These are phyloP conservation scores for Picochlorum sp. DNA, from an alignment of 139 green algal genomes.

Conservation along the genomic window DNA sequence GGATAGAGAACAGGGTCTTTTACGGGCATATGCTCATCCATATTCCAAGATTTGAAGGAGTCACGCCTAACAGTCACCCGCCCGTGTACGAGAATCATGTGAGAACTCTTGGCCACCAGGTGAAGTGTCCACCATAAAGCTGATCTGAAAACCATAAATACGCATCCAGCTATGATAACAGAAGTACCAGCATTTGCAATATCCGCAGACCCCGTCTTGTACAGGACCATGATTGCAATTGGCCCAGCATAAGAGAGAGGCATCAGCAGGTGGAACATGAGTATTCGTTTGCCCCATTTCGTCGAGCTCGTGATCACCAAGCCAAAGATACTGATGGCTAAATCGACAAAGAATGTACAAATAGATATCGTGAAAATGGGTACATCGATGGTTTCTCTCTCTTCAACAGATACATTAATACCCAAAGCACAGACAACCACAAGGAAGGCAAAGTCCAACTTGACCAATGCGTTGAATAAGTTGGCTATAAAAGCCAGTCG, in stretches of 20 bases:
- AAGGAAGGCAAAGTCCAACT: slow-evolving; percentile 11
- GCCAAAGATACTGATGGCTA: slow-evolving; percentile 2
- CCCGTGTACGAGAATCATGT: background rate
- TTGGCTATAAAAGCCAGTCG: background rate
- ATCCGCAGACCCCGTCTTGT: background rate
- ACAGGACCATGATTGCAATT: slow-evolving; percentile 13
- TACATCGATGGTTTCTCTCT: slow-evolving; percentile 1
- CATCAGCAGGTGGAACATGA: background rate
- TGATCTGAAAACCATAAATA: slow-evolving; percentile 8
- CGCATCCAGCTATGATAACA: slow-evolving; percentile 4
- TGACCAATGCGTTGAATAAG: slow-evolving; percentile 6
- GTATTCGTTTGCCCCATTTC: background rate
- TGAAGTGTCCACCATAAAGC: slow-evolving; percentile 4
- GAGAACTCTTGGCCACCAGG: background rate
- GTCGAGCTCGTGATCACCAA: background rate
- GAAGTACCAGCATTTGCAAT: slow-evolving; percentile 3
- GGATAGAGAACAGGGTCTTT: slow-evolving; percentile 14
- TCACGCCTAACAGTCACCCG: background rate
- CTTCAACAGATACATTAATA: slow-evolving; percentile 5
- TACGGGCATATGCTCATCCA: background rate
- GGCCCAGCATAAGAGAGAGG: slow-evolving; percentile 6
- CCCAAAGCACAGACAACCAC: slow-evolving; percentile 2
- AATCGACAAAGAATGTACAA: background rate
- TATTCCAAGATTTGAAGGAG: background rate
- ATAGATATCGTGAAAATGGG: slow-evolving; percentile 1